A percentile compares a stretch with the other conserved stretches of the same genome.
Evolutionary conservation across 441 rosid genomes (phyloP).

Genomic region (Croton laevigatus): DNA sequence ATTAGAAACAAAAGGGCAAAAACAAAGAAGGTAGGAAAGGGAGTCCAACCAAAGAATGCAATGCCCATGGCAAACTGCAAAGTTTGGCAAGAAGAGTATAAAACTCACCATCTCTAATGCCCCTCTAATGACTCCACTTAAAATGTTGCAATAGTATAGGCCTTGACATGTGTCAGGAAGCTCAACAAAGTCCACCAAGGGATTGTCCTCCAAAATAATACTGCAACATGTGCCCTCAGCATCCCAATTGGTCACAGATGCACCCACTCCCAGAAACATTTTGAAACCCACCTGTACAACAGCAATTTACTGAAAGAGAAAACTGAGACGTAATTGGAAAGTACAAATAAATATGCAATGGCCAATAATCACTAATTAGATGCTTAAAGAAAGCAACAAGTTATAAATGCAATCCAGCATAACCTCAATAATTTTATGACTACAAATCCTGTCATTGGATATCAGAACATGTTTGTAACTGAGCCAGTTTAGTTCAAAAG

Average conservation of each 20-base stretch:
- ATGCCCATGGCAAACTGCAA: neutral
- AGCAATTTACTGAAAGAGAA: conserved; percentile 20
- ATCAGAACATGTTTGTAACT: neutral
- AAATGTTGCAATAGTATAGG: conserved; percentile 81
- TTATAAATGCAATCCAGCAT: neutral
- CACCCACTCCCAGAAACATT: conserved; percentile 89
- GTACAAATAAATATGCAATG: conserved; percentile 9
- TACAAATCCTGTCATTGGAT: neutral
- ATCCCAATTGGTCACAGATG: conserved; percentile 87
- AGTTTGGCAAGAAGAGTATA: neutral
- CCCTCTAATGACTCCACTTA: conserved; percentile 90
- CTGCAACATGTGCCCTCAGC: conserved; percentile 84
- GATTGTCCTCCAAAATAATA: conserved; percentile 79
- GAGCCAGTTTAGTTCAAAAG: neutral
- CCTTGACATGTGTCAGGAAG: conserved; percentile 94
- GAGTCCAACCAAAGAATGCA: neutral
- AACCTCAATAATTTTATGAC: neutral
- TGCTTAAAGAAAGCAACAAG: neutral
- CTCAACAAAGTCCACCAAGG: conserved; percentile 85
- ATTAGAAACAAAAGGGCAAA: neutral
- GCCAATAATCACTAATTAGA: neutral
- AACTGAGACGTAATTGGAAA: conserved; percentile 1
- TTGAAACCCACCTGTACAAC: conserved; percentile 79
- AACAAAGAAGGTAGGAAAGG: neutral
- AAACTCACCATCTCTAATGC: conserved; percentile 89